Evolutionary conservation across 1,139 yeast species (phyloP).

Genomic region (Geotrichum europaeum): DNA sequence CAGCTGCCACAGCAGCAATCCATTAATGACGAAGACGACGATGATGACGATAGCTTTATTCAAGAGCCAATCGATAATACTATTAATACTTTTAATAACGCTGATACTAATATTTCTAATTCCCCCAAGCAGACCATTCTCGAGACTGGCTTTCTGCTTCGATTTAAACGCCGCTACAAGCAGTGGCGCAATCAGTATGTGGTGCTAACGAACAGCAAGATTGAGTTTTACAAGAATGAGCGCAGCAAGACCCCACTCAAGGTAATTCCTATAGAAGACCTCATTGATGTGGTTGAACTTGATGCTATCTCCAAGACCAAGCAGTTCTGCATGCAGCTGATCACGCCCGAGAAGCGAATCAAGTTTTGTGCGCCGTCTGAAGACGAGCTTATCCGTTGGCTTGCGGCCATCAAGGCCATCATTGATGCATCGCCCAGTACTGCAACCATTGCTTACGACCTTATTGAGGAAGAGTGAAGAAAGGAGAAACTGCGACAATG

Average conservation of each 20-base stretch:
- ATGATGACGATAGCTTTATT: background rate
- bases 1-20: background rate
- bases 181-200: conserved; percentile 47
- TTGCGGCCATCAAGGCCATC: conserved; percentile 39
- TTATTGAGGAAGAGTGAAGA: background rate
- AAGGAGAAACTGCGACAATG: background rate
- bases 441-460: background rate
- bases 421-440: conserved; percentile 4
- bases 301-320: conserved; percentile 44
- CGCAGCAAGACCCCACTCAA: background rate
- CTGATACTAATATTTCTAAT: background rate
- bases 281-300: conserved; percentile 49
- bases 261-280: conserved; percentile 24
- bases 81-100: background rate
- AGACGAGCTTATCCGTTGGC: conserved; percentile 48
- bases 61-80: background rate
- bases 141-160: conserved; percentile 37
- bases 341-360: conserved; percentile 44
- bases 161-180: conserved; percentile 41
- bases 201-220: conserved; percentile 40
- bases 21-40: background rate
- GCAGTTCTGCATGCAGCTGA: conserved; percentile 44
- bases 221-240: conserved; percentile 40
- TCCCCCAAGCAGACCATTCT: background rate
- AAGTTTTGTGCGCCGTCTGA: conserved; percentile 44